Base-by-base conservation (phyloP, 805 yeast genomes). In the Ogataea zsoltii region DNA sequence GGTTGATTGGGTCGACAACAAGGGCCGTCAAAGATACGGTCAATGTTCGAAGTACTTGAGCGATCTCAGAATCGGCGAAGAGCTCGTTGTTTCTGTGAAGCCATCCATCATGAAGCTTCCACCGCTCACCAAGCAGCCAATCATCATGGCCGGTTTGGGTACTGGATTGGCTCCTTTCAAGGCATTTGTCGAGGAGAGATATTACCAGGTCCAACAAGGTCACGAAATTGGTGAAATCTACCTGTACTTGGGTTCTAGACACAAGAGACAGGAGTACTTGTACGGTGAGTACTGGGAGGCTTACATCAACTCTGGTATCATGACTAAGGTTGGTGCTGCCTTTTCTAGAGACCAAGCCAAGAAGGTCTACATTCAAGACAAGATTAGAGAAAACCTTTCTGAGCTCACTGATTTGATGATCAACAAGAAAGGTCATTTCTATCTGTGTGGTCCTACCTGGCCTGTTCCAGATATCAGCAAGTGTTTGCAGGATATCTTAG, bases 201-300 rank as follows among this genome's bases (percentile, higher is more conserved):
- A 85, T 62, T 90, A 92, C 89, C 98, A 92, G 73, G 75, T 83
- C 62, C 79, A 84, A 57, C 96, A 90, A 65, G 98, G 98, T 41
- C 66, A 77, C 65, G 87, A 85, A 56, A 88, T 92, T 65, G 98
- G 98, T 41, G 92, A 86, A 44, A 80, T 91, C 45, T 91, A 79
- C 74, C 72, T 92, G 60, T 92, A 80, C 72, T 70, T 92, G 68
- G 98, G 98, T 55, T 88, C 97, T 37, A 86, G 98, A 72, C 97
- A 92, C 71, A 87, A 84, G 72, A 84, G 87, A 67, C 96, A 92
- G 70, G 98, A 92, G 71, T 92, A 92, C 61, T 77, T 92, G 61
- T 90, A 92, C 61, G 98, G 98, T 64, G 98, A 92, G 70, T 75
- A 90, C 55, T 92, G 97, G 96, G 98, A 92, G 72, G 96, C 97